Conservation (phyloP, 176 grass and related monocot species). For the Zea luxurians region DNA sequence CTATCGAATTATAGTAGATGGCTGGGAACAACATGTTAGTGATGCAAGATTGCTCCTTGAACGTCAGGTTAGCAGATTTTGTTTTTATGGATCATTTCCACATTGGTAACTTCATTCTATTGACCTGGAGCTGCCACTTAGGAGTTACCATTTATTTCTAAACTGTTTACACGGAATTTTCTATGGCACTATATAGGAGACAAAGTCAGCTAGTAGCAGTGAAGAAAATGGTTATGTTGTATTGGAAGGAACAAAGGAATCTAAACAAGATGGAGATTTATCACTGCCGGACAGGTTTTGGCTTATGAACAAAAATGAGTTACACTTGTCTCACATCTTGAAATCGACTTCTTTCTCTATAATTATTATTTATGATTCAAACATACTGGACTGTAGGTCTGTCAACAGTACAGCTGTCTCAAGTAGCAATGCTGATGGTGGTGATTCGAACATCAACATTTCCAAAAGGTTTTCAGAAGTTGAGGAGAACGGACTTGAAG, state of each 20-base stretch:
- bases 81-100: slow-evolving; percentile 13
- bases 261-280: slow-evolving; percentile 61
- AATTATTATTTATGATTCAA: slow-evolving; percentile 49
- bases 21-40: slow-evolving; percentile 67
- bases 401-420: slow-evolving; percentile 42
- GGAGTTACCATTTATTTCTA: slow-evolving; percentile 25
- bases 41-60: slow-evolving; percentile 70
- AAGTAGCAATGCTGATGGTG: slow-evolving; percentile 38
- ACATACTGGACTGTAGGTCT: slow-evolving; percentile 49
- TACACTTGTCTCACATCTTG: slow-evolving; percentile 24
- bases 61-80: slow-evolving; percentile 54
- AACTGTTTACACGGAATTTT: slow-evolving; percentile 15
- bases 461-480: slow-evolving; percentile 54
- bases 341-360: slow-evolving; percentile 24
- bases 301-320: slow-evolving; percentile 24
- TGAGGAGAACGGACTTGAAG: slow-evolving; percentile 49
- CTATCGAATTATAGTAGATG: slow-evolving; percentile 71
- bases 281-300: slow-evolving; percentile 61
- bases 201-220: slow-evolving; percentile 60
- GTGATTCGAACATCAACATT: slow-evolving; percentile 44
- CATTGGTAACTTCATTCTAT: slow-evolving; percentile 13
- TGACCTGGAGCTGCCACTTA: background rate
- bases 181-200: slow-evolving; percentile 55
- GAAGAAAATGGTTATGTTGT: slow-evolving; percentile 55
- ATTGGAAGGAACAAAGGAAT: slow-evolving; percentile 60